Base-by-base conservation (phyloP, 257 asterid genomes). In the Coffea canephora region DNA sequence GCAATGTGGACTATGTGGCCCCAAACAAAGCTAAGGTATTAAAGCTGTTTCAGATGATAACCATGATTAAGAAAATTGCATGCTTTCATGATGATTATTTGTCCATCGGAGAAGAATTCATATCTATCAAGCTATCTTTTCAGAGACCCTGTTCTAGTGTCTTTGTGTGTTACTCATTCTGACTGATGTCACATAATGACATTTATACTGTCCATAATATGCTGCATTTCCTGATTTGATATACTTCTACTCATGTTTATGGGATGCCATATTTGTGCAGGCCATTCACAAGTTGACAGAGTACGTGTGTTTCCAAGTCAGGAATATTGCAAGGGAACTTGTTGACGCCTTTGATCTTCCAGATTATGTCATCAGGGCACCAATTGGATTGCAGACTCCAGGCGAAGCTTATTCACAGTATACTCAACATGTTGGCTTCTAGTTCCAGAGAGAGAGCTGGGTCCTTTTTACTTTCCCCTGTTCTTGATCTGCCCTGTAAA, bases 11-110 rank as follows among this genome's bases (percentile, higher is more conserved):
- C 88, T 95, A 95, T 69, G 96, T 93, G 79, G 96, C 97, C 75
- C 99, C 98, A 36, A 96, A 96, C 94, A 96, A 96, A 86, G 99
- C 99, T 70, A 96, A 94, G 99, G 98, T 93, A 84, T 41, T 71
- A 59, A 61, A 46, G 65, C 48, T 43, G 34, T 12, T 19, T 23
- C 36, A 46, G 54, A 52, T 34, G 46, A 27, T 31, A 48, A n/a
- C 31, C 12, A 5, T 8, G 13, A 1, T 19, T 73, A 8, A 46
- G 3, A 48, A n/a, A 13, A 13, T 49, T 48, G 6, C 57, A n/a
- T 49, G 16, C 19, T 71, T 71, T 71, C 36, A 31, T 27, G 43
- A 65, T 64, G 39, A 23, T 64, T 69, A 16, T 12, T 1, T 69
- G 46, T 6, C 65, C 6, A 19, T 0, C 16, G 4, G 43, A 41